Evolutionary conservation across 2,329 filamentous ascomycete genomes (phyloP), one percentile per base, ranked within the genome.

Genomic region (Zopfia rhizophila): DNA sequence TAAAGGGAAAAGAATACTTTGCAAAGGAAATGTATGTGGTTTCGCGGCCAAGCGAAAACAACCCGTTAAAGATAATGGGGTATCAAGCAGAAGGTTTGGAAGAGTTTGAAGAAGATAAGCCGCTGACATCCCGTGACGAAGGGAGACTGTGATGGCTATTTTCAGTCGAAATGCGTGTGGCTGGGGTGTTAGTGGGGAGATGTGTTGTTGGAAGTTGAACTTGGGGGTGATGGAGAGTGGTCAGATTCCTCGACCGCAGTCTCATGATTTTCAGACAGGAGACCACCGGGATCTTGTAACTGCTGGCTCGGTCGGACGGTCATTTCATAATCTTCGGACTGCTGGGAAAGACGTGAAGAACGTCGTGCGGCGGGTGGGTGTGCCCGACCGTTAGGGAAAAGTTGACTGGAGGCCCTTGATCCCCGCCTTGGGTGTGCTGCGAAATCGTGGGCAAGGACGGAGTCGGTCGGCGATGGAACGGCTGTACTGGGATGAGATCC

Each of bases 381-480:
- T 13, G 57, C 32, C 27, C 67, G 66, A 8, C 53, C 51, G 13
- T 56, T 66, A 10, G 59, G 41, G 17, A 55, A 43, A 3, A 63
- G 25, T 1, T 56, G 51, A 25, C 54, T 66, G 2, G 67, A 69
- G 13, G 66, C 59, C 55, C 67, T 58, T 16, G 68, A 70, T 3
- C 60, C 58, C 39, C 65, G 54, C 25, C 67, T 53, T 8, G 61
- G 60, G 25, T 65, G 61, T 10, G 61, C 37, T 7, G 70, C 75
- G 44, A 78, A 78, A 48, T 78, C 75, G 30, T 76, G 70, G 8
- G 70, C 56, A 23, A 66, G 65, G 12, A 72, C 69, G 22, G 69
- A 67, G 35, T 63, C 70, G 24, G 61, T 69, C 16, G 64, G 68
- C 7, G 68, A 69, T 6, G 63, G 60, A 22, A 16, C 11, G 4